A percentile compares a stretch with the other conserved stretches of the same genome.
phyloP scores from a whole-genome alignment of 164 flowering plant species.

The Brasenia schreberi region DNA sequence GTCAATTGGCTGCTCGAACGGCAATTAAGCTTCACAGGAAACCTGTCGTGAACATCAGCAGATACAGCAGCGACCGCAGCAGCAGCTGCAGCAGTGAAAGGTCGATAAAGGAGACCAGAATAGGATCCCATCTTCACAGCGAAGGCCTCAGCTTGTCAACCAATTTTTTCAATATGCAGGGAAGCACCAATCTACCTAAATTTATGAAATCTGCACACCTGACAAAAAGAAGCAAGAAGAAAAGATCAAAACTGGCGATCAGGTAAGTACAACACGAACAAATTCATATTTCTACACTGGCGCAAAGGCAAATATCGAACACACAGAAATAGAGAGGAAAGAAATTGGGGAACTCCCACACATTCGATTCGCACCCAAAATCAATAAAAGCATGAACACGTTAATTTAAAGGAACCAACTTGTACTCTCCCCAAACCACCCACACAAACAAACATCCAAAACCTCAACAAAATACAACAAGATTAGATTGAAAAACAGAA shows the following conservation, averaged over 20 bases:
- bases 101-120: constrained; percentile 61
- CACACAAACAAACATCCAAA: neutral
- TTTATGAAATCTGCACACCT: neutral
- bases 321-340: neutral
- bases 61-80: constrained; percentile 54
- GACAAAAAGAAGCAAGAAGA: neutral
- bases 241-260: neutral
- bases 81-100: constrained; percentile 56
- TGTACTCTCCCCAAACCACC: too few species aligned
- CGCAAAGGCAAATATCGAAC: neutral
- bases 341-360: neutral
- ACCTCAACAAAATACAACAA: too few species aligned
- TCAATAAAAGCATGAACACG: too few species aligned
- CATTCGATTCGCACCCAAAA: too few species aligned
- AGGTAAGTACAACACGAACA: neutral
- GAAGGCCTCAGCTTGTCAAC: neutral
- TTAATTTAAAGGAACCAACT: too few species aligned
- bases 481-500: too few species aligned
- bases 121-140: constrained; percentile 49
- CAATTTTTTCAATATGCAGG: neutral
- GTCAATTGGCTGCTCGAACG: neutral
- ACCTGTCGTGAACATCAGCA: constrained; percentile 37
- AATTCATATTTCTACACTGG: neutral
- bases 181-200: neutral
- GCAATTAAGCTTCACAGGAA: constrained; percentile 3